Percentiles rank a stretch among this genome's conserved stretches.
These are phyloP conservation scores for Trichoderma gracile DNA, from an alignment of 2,329 filamentous ascomycete species.

Conservation along the genomic window DNA sequence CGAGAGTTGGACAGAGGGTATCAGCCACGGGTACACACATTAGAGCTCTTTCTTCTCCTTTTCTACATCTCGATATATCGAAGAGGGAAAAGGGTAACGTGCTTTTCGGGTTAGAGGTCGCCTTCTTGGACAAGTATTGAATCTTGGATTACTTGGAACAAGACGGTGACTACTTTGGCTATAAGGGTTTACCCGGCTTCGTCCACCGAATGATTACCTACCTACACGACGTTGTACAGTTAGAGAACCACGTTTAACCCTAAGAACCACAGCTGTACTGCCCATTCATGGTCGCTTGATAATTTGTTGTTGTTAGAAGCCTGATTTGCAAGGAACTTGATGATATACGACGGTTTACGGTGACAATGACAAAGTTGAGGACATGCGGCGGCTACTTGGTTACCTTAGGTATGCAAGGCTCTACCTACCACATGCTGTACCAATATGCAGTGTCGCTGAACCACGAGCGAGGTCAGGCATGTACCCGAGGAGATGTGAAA, in stretches of 20 bases:
- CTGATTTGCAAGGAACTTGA: too few relatives aligned
- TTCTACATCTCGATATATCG: neutral
- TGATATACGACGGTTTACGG: too few relatives aligned
- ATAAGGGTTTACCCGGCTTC: neutral
- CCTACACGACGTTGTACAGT: neutral
- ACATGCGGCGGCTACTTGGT: too few relatives aligned
- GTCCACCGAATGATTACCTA: neutral
- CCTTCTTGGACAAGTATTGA: neutral
- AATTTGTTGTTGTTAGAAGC: too few relatives aligned
- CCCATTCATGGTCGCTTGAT: too few relatives aligned
- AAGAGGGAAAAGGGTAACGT: neutral
- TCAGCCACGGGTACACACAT: slow-evolving; percentile 7
- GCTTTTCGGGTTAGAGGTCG: neutral
- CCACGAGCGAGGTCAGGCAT: too few relatives aligned
- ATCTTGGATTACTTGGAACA: neutral
- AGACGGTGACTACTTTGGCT: neutral
- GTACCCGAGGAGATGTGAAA: too few relatives aligned
- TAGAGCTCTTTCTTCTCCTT: slow-evolving; percentile 3
- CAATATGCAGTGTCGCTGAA: too few relatives aligned
- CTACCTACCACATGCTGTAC: too few relatives aligned
- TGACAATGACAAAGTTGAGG: too few relatives aligned
- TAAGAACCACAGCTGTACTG: too few relatives aligned
- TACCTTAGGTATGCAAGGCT: too few relatives aligned
- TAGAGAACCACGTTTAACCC: neutral
- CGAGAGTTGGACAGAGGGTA: neutral